Percentiles rank a stretch among this genome's conserved stretches.
Conservation (phyloP, 169 alveolate species). For the Theileria equi region DNA sequence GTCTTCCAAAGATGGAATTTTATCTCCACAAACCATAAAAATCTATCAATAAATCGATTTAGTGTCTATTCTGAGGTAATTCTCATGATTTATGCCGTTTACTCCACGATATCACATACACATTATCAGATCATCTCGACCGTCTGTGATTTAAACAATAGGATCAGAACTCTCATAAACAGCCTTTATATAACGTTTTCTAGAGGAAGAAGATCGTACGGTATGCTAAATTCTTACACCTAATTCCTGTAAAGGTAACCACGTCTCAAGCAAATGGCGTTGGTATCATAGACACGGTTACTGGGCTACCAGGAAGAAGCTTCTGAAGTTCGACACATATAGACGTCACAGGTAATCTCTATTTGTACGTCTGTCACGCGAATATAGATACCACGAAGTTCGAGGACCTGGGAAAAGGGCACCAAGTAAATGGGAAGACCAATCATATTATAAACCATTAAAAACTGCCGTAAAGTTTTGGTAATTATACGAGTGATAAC, state of each 20-base stretch:
- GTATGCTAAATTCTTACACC: neutral
- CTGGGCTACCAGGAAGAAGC: conserved; percentile 87
- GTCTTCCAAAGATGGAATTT: no score
- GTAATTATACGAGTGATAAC: conserved; percentile 34
- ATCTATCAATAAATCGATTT: no score
- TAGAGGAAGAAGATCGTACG: neutral
- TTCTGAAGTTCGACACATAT: conserved; percentile 76
- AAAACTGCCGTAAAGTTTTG: conserved; percentile 75
- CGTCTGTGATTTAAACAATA: no score
- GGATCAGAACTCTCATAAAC: neutral
- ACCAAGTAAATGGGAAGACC: conserved; percentile 75
- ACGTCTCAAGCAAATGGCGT: conserved; percentile 79
- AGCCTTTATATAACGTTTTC: conserved; percentile 2
- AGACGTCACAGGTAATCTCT: conserved; percentile 74
- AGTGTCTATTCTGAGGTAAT: no score
- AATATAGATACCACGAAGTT: conserved; percentile 80
- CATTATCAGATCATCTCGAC: no score
- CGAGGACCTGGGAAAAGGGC: conserved; percentile 77
- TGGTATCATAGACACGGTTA: conserved; percentile 88
- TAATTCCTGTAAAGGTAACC: conserved; percentile 19
- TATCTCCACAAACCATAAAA: no score
- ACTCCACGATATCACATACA: no score
- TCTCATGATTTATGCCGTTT: no score
- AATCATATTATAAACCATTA: conserved; percentile 74
- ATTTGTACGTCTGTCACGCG: neutral